Base-by-base conservation (phyloP, 805 yeast species). In the Candida sonorensis region DNA sequence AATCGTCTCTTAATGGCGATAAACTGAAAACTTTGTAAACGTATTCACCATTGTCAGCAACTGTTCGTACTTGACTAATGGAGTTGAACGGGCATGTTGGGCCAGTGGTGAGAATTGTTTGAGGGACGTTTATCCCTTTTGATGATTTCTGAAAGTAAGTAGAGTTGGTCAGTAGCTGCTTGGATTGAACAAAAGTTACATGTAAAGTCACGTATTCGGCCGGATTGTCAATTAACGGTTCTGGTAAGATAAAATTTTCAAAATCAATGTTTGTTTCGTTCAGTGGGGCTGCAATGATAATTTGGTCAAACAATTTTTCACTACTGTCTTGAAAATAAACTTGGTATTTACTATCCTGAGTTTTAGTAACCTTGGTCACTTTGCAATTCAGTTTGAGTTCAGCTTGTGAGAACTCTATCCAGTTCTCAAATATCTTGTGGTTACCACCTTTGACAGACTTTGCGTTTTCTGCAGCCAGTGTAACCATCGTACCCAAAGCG, bases 221-320 rank as follows among this genome's bases (percentile, higher is more conserved):
- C 2, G 37, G 36, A 4, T 28, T 23, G 6, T 34, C 23, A 4
- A 36, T 35, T 7, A 34, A 17, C n/a, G 34, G 36, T 10, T 28
- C 23, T 4, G 44, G 27, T 5, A 35, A 6, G 3, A 27, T 29
- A 11, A 38, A 17, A 8, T 23, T 13, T 7, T 44, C 27, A 17
- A 38, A 39, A 3, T 13, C 14, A 27, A 64, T 53, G 2, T 41
- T 40, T 0, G 67, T 32, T 27, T 54, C 61, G 22, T 51, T 40
- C 17, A 50, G 43, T 2, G 75, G 75, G 0, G 68, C 51, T 1
- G 74, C 73, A 13, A 70, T 43, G 13, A 70, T 50, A 7, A 70
- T 69, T 16, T 65, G 51, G 36, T 70, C 73, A 39, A 55, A 21
- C 9, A 37, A 24, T 8, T 18, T 7, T 35, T 34, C 38, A 5